These are phyloP conservation scores for Aureobasidium sp. DNA, from an alignment of 2,329 filamentous ascomycete species.

Conservation along the genomic window DNA sequence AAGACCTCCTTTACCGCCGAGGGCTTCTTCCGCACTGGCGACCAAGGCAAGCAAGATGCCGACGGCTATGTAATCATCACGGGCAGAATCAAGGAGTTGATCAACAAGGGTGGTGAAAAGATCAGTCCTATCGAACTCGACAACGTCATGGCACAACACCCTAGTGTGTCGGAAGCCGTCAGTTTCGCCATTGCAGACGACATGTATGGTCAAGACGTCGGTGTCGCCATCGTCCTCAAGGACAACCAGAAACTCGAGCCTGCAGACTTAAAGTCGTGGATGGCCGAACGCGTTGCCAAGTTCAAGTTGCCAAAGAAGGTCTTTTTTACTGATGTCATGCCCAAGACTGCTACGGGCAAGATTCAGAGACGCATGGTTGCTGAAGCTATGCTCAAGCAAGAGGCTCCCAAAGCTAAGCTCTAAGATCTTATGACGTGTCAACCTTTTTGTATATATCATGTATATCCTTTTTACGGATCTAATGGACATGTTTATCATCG, in stretches of 20 bases:
- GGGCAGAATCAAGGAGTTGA: slow-evolving; percentile 86
- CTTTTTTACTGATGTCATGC: slow-evolving; percentile 71
- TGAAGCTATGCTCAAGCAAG: slow-evolving; percentile 65
- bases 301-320: slow-evolving; percentile 75
- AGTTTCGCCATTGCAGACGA: slow-evolving; percentile 77
- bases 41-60: slow-evolving; percentile 71
- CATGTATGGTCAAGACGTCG: slow-evolving; percentile 75
- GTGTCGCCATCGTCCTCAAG: slow-evolving; percentile 67
- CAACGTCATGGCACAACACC: slow-evolving; percentile 67
- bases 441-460: neutral
- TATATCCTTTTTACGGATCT: neutral
- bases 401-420: slow-evolving; percentile 15
- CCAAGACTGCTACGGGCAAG: slow-evolving; percentile 88
- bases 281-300: slow-evolving; percentile 62
- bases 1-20: slow-evolving; percentile 59
- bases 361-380: slow-evolving; percentile 81
- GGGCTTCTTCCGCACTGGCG: slow-evolving; percentile 83
- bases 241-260: slow-evolving; percentile 45
- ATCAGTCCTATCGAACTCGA: slow-evolving; percentile 83
- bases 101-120: slow-evolving; percentile 86
- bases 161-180: slow-evolving; percentile 66
- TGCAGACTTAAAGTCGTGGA: slow-evolving; percentile 58
- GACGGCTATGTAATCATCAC: slow-evolving; percentile 82
- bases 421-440: neutral
- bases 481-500: neutral